Base-by-base conservation (phyloP, 352 stramenopile genomes). In the Globisporangium yorkense region DNA sequence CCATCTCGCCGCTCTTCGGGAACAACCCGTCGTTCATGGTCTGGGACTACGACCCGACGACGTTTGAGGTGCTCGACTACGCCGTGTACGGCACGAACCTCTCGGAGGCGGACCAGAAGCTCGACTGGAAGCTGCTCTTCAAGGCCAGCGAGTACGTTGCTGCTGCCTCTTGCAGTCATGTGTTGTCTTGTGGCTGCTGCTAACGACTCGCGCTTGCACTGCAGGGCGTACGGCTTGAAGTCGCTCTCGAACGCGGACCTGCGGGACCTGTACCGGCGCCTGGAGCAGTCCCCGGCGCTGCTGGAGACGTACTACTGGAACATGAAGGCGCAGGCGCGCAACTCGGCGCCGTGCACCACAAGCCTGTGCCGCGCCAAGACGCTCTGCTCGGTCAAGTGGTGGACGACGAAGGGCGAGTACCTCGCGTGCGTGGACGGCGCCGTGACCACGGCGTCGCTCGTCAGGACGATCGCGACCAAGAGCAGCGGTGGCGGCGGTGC, bases 21-120 rank as follows among this genome's bases (percentile, higher is more conserved):
- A 96, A 93, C 61, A 93, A 97, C 64, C 92, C 92, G 35, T 90
- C 82, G n/a, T 97, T 97, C 51, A 89, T 89, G 73, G 66, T 90
- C 43, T 94, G 84, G 84, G 80, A 92, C 27, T 82, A 84, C 53
- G 68, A 89, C 43, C 61, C 70, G 0, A 66, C 54, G 18, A 89
- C 82, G 1, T 90, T 88, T 58, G 77, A 92, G 1, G 53, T 94
- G 13, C 37, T 88, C 9, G 81, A 92, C 59, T 92, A 74, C 53
- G 77, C 74, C 2, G 82, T 94, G 8, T 84, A 92, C 63, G 84
- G 72, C n/a, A 77, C 80, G 27, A 90, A 89, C 56, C 76, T 94
- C 27, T 79, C 81, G 16, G 59, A 67, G 3, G 53, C 27, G 5
- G 63, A 60, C 18, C 67, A 76, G 44, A 51, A 63, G 2, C 67